phyloP scores from a whole-genome alignment of 257 asterid genomes.

The Solanum neorickii region DNA sequence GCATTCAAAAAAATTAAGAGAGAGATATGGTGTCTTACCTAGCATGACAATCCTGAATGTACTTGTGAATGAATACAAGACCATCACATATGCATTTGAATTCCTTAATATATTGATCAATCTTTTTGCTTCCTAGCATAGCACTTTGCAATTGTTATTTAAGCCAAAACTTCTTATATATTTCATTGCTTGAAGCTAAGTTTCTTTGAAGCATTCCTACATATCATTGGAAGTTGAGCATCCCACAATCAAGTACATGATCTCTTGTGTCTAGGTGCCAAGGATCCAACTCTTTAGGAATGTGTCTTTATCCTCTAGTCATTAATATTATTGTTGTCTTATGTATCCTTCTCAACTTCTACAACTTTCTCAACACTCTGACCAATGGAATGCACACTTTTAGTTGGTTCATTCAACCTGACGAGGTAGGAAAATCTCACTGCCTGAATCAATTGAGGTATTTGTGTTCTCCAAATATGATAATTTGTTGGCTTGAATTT shows the following conservation, averaged over 20 bases:
- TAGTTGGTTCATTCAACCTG: neutral
- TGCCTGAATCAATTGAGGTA: neutral
- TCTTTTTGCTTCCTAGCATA: too few relatives aligned
- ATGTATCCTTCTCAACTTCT: neutral
- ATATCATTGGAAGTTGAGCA: neutral
- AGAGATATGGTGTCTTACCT: neutral
- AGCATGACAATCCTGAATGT: neutral
- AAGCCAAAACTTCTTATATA: too few relatives aligned
- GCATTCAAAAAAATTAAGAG: neutral
- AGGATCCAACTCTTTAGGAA: neutral
- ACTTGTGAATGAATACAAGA: neutral
- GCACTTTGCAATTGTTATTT: too few relatives aligned
- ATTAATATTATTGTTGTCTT: neutral
- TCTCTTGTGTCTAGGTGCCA: neutral
- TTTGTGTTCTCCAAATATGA: neutral
- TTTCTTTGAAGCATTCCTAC: too few relatives aligned
- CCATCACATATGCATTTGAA: too few relatives aligned
- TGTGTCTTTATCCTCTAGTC: neutral
- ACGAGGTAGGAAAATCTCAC: neutral
- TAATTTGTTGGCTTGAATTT: neutral
- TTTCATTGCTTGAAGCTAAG: too few relatives aligned
- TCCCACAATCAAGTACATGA: neutral
- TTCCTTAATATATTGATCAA: too few relatives aligned
- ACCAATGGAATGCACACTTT: neutral
- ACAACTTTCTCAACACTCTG: neutral